Percentiles rank a stretch among this genome's conserved stretches.
phyloP scores from a whole-genome alignment of 495 filamentous ascomycete genomes.

The Tetracladium marchalianum region DNA sequence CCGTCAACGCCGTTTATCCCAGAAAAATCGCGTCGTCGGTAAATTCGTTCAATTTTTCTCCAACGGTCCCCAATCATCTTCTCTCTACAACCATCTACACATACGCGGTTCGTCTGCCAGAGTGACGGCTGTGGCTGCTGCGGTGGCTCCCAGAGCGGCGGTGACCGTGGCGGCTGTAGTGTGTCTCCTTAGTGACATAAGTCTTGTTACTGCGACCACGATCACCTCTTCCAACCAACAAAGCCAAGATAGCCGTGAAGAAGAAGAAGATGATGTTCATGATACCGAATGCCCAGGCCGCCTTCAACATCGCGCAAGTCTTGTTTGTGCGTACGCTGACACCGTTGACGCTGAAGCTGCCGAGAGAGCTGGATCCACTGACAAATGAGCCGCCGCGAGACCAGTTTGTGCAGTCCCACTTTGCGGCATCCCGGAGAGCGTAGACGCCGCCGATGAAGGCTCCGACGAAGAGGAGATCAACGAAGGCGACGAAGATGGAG shows the following conservation, averaged over 20 bases:
- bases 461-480: conserved; percentile 76
- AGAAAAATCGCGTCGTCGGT: conserved; percentile 7
- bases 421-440: conserved; percentile 59
- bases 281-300: conserved; percentile 75
- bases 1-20: too few relatives aligned
- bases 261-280: conserved; percentile 81
- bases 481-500: conserved; percentile 62
- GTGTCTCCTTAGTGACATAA: conserved; percentile 30
- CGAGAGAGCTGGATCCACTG: conserved; percentile 40
- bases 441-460: conserved; percentile 75
- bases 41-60: neutral
- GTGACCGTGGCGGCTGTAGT: conserved; percentile 29
- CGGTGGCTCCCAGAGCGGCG: conserved; percentile 31
- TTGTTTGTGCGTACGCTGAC: conserved; percentile 49
- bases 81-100: conserved; percentile 16
- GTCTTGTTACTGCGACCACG: conserved; percentile 26
- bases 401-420: conserved; percentile 55
- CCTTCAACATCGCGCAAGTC: conserved; percentile 82
- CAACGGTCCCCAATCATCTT: neutral
- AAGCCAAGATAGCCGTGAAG: conserved; percentile 54
- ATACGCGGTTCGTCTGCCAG: conserved; percentile 21
- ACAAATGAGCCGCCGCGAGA: conserved; percentile 18
- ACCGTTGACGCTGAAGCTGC: conserved; percentile 33
- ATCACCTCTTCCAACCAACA: conserved; percentile 43
- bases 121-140: conserved; percentile 25